Evolutionary conservation across 805 yeast species (phyloP).

Genomic region (Lipomyces spencermartinsiae): DNA sequence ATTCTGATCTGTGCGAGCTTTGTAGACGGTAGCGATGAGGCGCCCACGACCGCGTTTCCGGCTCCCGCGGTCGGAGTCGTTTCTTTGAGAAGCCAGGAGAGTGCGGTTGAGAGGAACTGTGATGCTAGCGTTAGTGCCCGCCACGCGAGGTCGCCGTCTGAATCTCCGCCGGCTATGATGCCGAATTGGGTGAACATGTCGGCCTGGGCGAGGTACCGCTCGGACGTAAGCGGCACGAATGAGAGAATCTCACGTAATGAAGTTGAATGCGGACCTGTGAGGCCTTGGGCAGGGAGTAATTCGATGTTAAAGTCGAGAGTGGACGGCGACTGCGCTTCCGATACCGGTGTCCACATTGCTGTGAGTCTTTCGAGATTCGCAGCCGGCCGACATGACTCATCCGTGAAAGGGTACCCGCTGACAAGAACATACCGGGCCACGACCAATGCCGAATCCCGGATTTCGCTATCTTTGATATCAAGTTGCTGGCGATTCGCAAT

Average conservation of each 20-base stretch:
- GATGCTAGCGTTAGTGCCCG: constrained; percentile 36
- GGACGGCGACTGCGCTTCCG: background rate
- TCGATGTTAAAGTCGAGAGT: constrained; percentile 13
- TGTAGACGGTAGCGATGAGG: constrained; percentile 14
- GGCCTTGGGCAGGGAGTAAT: constrained; percentile 13
- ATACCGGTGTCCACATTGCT: constrained; percentile 25
- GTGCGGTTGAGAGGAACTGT: constrained; percentile 25
- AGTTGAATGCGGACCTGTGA: background rate
- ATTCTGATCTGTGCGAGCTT: constrained; percentile 26
- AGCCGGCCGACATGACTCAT: constrained; percentile 11
- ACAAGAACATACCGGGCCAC: constrained; percentile 30
- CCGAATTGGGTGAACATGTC: constrained; percentile 40
- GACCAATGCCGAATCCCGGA: constrained; percentile 26
- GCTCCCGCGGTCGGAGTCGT: constrained; percentile 12
- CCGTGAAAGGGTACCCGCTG: constrained; percentile 31
- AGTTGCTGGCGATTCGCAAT: constrained; percentile 21
- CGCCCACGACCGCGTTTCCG: constrained; percentile 20
- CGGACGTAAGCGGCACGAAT: constrained; percentile 23
- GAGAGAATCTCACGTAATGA: constrained; percentile 21
- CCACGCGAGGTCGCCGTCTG: constrained; percentile 32
- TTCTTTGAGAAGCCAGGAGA: background rate
- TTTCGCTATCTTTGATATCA: constrained; percentile 10
- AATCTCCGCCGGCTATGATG: constrained; percentile 12
- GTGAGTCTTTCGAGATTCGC: constrained; percentile 25
- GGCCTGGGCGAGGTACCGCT: constrained; percentile 40